Percentiles rank a stretch among this genome's conserved stretches.
Evolutionary conservation across 768 basidiomycete genomes (phyloP).

Genomic region (Leccinellum rugosiceps): DNA sequence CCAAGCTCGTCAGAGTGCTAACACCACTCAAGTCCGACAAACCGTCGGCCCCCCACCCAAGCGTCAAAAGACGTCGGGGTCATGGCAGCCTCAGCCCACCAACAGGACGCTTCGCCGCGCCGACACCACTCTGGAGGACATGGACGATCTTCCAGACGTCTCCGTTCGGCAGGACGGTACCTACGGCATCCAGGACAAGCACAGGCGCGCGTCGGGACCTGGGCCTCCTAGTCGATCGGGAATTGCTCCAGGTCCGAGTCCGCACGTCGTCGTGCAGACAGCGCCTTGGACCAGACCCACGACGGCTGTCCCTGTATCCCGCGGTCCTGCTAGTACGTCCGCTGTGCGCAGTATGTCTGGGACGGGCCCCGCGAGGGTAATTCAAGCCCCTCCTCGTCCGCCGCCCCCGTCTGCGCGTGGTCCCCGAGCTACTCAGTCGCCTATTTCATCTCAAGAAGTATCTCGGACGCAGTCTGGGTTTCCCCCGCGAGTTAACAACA

Average conservation of each 20-base stretch:
- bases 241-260: conserved; percentile 7
- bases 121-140: conserved; percentile 34
- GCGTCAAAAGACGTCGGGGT: conserved; percentile 50
- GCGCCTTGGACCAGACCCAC: conserved; percentile 6
- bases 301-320: conserved; percentile 10
- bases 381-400: conserved; percentile 10
- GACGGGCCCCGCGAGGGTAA: conserved; percentile 7
- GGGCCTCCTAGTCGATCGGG: conserved; percentile 13
- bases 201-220: conserved; percentile 12
- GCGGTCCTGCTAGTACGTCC: conserved; percentile 8
- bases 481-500: conserved; percentile 4
- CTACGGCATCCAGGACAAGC: conserved; percentile 41
- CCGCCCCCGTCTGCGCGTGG: conserved; percentile 16
- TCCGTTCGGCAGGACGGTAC: conserved; percentile 57
- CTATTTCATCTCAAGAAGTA: conserved; percentile 20
- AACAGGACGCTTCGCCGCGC: conserved; percentile 19
- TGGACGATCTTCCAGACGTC: conserved; percentile 61
- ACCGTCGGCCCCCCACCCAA: conserved; percentile 44
- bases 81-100: conserved; percentile 41
- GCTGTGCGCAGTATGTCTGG: conserved; percentile 9
- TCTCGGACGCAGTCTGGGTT: conserved; percentile 13
- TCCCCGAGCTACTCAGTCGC: conserved; percentile 7
- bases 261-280: conserved; percentile 6
- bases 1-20: conserved; percentile 22
- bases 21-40: conserved; percentile 21